phyloP scores from a whole-genome alignment of 768 basidiomycete genomes.

The Trametes gibbosa region DNA sequence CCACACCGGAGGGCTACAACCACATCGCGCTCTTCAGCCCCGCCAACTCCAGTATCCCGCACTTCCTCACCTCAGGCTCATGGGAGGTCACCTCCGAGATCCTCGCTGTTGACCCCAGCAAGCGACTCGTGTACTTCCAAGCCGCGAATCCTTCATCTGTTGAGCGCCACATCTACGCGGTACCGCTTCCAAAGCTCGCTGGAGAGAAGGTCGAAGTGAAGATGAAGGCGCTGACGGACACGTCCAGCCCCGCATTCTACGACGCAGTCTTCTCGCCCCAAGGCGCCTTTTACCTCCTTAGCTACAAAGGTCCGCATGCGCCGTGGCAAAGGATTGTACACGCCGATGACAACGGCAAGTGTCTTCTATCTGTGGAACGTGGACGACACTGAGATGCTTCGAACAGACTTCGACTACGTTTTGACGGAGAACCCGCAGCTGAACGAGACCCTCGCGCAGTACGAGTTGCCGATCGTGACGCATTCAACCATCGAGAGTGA shows the following conservation, averaged over 20 bases:
- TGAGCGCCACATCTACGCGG: constrained; percentile 81
- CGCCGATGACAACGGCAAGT: constrained; percentile 45
- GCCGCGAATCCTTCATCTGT: constrained; percentile 81
- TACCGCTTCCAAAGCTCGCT: constrained; percentile 57
- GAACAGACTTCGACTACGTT: constrained; percentile 56
- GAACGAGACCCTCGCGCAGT: constrained; percentile 60
- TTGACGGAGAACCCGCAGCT: constrained; percentile 72
- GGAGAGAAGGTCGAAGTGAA: constrained; percentile 23
- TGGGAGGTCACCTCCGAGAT: constrained; percentile 89
- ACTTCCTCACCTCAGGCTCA: constrained; percentile 79
- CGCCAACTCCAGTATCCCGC: constrained; percentile 62
- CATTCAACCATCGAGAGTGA: constrained; percentile 76
- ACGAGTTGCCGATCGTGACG: constrained; percentile 66
- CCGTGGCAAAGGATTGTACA: constrained; percentile 86
- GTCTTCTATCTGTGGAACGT: constrained; percentile 16
- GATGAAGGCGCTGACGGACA: constrained; percentile 49
- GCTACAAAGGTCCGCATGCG: constrained; percentile 75
- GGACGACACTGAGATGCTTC: not conserved
- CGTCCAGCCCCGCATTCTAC: constrained; percentile 53
- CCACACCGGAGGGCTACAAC: constrained; percentile 77
- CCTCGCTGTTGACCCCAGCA: constrained; percentile 63
- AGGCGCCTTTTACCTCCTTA: constrained; percentile 80
- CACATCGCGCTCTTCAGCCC: constrained; percentile 93
- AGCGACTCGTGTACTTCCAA: constrained; percentile 82
- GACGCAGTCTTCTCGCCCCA: constrained; percentile 76